Percentiles rank a stretch among this genome's conserved stretches.
Evolutionary conservation across 306 rosid species (phyloP).

Genomic region (Malus domestica): DNA sequence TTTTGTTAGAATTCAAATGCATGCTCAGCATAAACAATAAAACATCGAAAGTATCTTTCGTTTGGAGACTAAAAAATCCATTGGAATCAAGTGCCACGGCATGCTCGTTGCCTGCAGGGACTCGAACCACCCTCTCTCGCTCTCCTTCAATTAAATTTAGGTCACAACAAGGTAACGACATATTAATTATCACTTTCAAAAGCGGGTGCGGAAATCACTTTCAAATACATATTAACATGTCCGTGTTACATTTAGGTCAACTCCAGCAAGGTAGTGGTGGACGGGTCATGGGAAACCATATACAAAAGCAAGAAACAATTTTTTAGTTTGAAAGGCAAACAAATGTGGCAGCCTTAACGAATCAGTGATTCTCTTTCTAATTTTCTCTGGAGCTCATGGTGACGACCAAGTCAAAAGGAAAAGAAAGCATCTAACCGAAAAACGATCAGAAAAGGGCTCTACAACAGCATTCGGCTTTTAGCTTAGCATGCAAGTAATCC

Average conservation of each 20-base stretch:
- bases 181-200: no score
- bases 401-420: background rate
- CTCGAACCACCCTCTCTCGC: conserved; percentile 34
- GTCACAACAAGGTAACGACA: no score
- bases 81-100: conserved; percentile 89
- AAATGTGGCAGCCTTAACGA: background rate
- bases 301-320: background rate
- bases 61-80: conserved; percentile 62
- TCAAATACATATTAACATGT: background rate
- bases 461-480: background rate
- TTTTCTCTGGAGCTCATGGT: background rate
- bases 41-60: background rate
- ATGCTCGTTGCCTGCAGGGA: conserved; percentile 93
- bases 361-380: background rate
- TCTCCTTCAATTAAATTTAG: no score
- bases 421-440: background rate
- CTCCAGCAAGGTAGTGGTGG: background rate
- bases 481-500: background rate
- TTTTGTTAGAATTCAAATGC: background rate
- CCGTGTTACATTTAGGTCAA: background rate
- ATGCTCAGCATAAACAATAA: conserved; percentile 7
- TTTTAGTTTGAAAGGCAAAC: background rate
- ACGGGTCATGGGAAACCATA: background rate
- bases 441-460: background rate
- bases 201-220: background rate